Percentiles rank a stretch among this genome's conserved stretches.
These are phyloP conservation scores for Magnusiomyces clavatus DNA, from an alignment of 1,139 yeast species.

Conservation along the genomic window DNA sequence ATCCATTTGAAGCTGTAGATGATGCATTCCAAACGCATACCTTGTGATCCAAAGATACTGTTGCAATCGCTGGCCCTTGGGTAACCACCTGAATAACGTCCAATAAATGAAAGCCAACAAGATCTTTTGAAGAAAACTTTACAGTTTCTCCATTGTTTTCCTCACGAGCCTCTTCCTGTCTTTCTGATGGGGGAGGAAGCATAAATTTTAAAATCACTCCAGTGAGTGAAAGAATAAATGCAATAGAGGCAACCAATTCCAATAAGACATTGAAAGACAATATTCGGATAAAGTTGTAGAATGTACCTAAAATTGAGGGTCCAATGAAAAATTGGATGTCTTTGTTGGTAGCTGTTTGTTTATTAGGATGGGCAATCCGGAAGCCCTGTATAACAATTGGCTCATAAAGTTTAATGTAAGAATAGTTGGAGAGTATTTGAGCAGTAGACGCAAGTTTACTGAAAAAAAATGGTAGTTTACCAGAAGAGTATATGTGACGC, in stretches of 20 bases:
- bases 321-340: constrained; percentile 8
- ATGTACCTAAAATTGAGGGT: constrained; percentile 9
- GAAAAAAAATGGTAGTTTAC: constrained; percentile 12
- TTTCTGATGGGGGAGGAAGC: constrained; percentile 20
- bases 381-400: constrained; percentile 12
- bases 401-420: constrained; percentile 9
- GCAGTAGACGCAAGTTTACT: constrained; percentile 7
- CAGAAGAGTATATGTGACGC: constrained; percentile 9
- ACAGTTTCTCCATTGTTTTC: constrained; percentile 11
- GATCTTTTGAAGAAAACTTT: constrained; percentile 43
- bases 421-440: constrained; percentile 5
- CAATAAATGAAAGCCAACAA: constrained; percentile 48
- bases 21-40: constrained; percentile 71
- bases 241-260: constrained; percentile 39
- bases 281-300: constrained; percentile 10
- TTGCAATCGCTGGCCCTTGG: constrained; percentile 51
- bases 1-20: constrained; percentile 5
- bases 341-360: neutral
- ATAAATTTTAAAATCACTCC: constrained; percentile 32
- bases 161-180: neutral
- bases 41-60: constrained; percentile 67
- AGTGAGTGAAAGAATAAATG: constrained; percentile 37
- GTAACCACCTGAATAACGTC: constrained; percentile 53
- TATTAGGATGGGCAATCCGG: neutral
- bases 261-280: constrained; percentile 27